A percentile compares a stretch with the other conserved stretches of the same genome.
phyloP scores from a whole-genome alignment of 2,329 filamentous ascomycete species.

The Ophiosphaerella narmari region DNA sequence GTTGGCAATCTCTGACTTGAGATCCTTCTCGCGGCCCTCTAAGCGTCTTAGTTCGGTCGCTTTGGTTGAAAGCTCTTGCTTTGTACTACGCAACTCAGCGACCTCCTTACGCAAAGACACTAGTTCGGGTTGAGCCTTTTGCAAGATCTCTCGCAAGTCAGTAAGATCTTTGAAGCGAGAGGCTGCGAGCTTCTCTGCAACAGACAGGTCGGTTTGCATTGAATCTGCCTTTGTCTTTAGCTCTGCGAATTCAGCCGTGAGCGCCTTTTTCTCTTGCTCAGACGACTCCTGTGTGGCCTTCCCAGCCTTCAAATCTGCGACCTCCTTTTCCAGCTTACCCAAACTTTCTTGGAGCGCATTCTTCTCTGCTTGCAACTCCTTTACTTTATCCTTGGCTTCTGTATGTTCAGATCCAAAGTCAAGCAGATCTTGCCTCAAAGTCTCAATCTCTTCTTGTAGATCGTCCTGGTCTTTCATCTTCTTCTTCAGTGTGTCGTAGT shows the following conservation, averaged over 20 bases:
- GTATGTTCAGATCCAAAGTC: slow-evolving; percentile 83
- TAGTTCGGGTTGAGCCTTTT: slow-evolving; percentile 86
- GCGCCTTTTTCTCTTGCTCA: slow-evolving; percentile 58
- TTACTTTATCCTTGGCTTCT: slow-evolving; percentile 74
- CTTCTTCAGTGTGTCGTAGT: slow-evolving; percentile 72
- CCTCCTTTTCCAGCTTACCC: slow-evolving; percentile 70
- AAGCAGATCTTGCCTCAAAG: slow-evolving; percentile 77
- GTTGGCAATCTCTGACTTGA: slow-evolving; percentile 72
- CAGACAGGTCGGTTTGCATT: slow-evolving; percentile 81
- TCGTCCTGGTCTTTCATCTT: slow-evolving; percentile 78
- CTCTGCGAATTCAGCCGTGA: slow-evolving; percentile 70
- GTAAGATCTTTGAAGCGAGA: slow-evolving; percentile 86
- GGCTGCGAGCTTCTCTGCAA: slow-evolving; percentile 84
- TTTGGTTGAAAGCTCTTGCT: slow-evolving; percentile 72
- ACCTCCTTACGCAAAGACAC: slow-evolving; percentile 78
- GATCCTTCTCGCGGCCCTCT: slow-evolving; percentile 80
- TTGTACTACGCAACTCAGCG: slow-evolving; percentile 71
- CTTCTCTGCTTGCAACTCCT: slow-evolving; percentile 73
- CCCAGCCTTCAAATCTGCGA: slow-evolving; percentile 60
- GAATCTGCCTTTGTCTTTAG: slow-evolving; percentile 71
- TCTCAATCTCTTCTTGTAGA: slow-evolving; percentile 83
- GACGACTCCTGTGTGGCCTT: slow-evolving; percentile 54
- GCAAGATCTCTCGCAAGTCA: slow-evolving; percentile 76
- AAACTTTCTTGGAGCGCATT: slow-evolving; percentile 67
- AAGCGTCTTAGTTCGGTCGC: slow-evolving; percentile 71